A percentile compares a stretch with the other conserved stretches of the same genome.
phyloP scores from a whole-genome alignment of 306 rosid genomes.

The Dryas octopetala region DNA sequence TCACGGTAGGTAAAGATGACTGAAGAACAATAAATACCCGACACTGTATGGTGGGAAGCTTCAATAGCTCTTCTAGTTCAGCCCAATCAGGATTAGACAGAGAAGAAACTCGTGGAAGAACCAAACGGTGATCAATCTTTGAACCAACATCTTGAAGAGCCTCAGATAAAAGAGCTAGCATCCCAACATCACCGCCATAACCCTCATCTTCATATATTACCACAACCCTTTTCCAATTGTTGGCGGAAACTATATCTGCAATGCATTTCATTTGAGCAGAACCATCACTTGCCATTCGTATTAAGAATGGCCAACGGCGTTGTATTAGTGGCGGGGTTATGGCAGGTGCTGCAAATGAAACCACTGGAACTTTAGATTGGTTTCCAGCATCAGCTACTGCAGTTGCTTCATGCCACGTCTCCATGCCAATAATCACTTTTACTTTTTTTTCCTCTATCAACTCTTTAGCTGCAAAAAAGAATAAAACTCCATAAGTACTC shows the following conservation, averaged over 20 bases:
- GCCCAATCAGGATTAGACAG: slow-evolving; percentile 47
- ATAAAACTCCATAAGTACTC: not conserved
- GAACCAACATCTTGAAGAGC: slow-evolving; percentile 49
- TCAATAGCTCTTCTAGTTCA: slow-evolving; percentile 47
- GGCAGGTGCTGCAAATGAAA: slow-evolving; percentile 33
- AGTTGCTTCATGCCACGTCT: slow-evolving; percentile 34
- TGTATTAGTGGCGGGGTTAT: slow-evolving; percentile 26
- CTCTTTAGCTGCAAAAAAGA: slow-evolving; percentile 31
- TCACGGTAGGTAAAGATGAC: slow-evolving; percentile 50
- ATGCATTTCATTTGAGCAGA: slow-evolving; percentile 23
- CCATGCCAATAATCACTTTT: slow-evolving; percentile 34
- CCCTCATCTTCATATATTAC: slow-evolving; percentile 31
- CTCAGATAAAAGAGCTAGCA: slow-evolving; percentile 46
- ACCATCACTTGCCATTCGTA: slow-evolving; percentile 23
- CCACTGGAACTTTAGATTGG: slow-evolving; percentile 18
- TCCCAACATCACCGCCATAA: slow-evolving; percentile 42
- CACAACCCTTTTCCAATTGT: slow-evolving; percentile 24
- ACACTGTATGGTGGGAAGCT: slow-evolving; percentile 38
- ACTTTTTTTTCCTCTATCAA: slow-evolving; percentile 23
- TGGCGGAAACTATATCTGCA: slow-evolving; percentile 24
- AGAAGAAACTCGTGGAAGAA: slow-evolving; percentile 45
- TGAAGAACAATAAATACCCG: slow-evolving; percentile 59
- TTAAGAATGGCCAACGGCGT: slow-evolving; percentile 34
- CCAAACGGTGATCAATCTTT: slow-evolving; percentile 47
- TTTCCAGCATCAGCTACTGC: slow-evolving; percentile 19